phyloP scores from a whole-genome alignment of 257 asterid genomes.

The Scutellaria baicalensis region DNA sequence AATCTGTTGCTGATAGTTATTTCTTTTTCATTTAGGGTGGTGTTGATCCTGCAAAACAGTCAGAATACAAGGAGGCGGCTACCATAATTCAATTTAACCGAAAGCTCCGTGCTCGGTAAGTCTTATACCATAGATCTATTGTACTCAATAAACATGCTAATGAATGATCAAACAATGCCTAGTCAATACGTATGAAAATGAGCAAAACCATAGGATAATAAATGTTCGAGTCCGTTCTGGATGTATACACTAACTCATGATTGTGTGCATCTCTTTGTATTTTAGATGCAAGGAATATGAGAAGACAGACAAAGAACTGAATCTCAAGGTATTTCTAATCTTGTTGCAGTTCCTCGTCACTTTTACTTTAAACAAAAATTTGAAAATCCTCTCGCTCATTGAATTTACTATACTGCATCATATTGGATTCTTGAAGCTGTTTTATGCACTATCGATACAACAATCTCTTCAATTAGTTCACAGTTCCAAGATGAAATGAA shows the following conservation, averaged over 20 bases:
- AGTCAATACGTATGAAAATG: neutral
- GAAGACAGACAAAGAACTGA: slow-evolving; percentile 46
- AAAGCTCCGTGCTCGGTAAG: slow-evolving; percentile 59
- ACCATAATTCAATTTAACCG: slow-evolving; percentile 42
- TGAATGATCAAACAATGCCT: neutral
- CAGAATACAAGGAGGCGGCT: slow-evolving; percentile 35
- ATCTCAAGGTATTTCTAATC: slow-evolving; percentile 45
- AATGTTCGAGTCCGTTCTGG: neutral
- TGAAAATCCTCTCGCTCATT: neutral
- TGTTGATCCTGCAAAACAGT: slow-evolving; percentile 19
- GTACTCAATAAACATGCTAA: neutral
- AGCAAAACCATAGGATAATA: neutral
- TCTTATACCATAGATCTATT: slow-evolving; percentile 3
- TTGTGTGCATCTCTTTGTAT: slow-evolving; percentile 4
- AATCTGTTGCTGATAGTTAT: slow-evolving; percentile 10
- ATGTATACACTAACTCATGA: neutral
- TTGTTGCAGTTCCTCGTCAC: neutral
- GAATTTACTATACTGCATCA: neutral
- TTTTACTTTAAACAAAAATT: neutral
- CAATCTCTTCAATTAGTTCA: neutral
- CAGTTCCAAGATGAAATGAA: neutral
- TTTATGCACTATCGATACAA: neutral
- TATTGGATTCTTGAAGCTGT: neutral
- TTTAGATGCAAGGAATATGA: slow-evolving; percentile 59
- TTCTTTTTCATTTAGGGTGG: slow-evolving; percentile 35